These are phyloP conservation scores for Globisporangium spinosum DNA, from an alignment of 352 stramenopile genomes.

Conservation along the genomic window DNA sequence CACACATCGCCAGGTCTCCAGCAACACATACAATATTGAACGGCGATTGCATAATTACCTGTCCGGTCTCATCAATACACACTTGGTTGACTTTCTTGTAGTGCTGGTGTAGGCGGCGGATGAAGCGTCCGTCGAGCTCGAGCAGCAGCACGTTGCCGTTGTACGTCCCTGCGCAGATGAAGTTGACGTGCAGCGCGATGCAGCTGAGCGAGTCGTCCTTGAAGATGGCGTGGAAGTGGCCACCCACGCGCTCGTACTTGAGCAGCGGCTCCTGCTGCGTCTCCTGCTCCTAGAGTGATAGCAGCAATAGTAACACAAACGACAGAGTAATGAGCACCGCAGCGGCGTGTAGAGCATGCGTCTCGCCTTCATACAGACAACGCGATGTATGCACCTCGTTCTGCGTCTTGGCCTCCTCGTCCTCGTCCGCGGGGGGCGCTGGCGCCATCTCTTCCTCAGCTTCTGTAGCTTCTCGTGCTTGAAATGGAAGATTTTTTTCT, in stretches of 20 bases:
- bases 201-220: constrained; percentile 84
- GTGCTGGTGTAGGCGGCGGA: constrained; percentile 79
- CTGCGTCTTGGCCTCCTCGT: constrained; percentile 13
- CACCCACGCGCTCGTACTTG: constrained; percentile 85
- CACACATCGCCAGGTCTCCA: not conserved
- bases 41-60: constrained; percentile 23
- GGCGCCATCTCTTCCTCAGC: constrained; percentile 7
- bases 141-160: constrained; percentile 77
- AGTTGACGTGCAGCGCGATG: constrained; percentile 79
- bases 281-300: constrained; percentile 7
- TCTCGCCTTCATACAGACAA: not conserved
- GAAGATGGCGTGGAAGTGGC: constrained; percentile 83
- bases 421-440: constrained; percentile 8
- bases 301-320: not conserved
- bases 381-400: not conserved
- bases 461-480: not conserved
- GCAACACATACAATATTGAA: not conserved
- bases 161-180: constrained; percentile 73
- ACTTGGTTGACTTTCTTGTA: constrained; percentile 88
- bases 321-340: not conserved
- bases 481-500: constrained; percentile 8
- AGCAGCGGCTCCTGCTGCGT: constrained; percentile 60
- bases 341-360: not conserved
- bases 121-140: constrained; percentile 72
- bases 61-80: constrained; percentile 79